phyloP scores from a whole-genome alignment of 202 grass and related monocot genomes.

The Panicum virgatum region DNA sequence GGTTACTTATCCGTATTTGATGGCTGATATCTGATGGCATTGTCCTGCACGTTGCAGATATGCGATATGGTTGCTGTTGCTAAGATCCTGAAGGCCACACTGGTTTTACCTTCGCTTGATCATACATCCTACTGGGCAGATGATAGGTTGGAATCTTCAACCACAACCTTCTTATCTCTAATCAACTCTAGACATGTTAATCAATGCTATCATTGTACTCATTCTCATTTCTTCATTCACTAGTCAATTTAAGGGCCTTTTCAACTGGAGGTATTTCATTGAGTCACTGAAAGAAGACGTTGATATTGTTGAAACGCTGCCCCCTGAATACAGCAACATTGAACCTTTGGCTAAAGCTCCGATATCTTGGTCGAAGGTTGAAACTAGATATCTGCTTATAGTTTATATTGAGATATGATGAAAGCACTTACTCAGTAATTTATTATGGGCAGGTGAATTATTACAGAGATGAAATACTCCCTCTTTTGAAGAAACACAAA shows the following conservation, averaged over 20 bases:
- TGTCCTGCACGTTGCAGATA: constrained; percentile 67
- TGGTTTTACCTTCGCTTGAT: constrained; percentile 98
- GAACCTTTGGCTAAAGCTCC: constrained; percentile 89
- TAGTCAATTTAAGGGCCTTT: constrained; percentile 99
- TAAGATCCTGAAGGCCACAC: constrained; percentile 89
- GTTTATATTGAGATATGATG: constrained; percentile 35
- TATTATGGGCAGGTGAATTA: constrained; percentile 72
- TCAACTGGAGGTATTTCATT: constrained; percentile 97
- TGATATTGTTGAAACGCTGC: constrained; percentile 92
- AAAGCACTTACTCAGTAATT: constrained; percentile 35
- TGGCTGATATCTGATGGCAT: constrained; percentile 26
- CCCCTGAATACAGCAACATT: constrained; percentile 59
- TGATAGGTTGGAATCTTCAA: constrained; percentile 64
- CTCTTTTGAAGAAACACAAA: constrained; percentile 84
- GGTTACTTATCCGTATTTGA: constrained; percentile 13
- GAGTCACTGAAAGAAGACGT: constrained; percentile 89
- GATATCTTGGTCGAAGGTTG: constrained; percentile 98
- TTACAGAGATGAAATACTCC: constrained; percentile 92
- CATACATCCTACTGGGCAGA: constrained; percentile 99
- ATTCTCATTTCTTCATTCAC: constrained; percentile 35
- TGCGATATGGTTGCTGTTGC: constrained; percentile 99
- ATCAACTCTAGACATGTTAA: constrained; percentile 9
- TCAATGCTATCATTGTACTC: constrained; percentile 19
- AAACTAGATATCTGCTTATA: background rate
- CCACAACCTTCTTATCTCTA: constrained; percentile 13